Percentiles rank a stretch among this genome's conserved stretches.
Evolutionary conservation across 1,284 basidiomycete species (phyloP).

Genomic region (Coniophora puteana): DNA sequence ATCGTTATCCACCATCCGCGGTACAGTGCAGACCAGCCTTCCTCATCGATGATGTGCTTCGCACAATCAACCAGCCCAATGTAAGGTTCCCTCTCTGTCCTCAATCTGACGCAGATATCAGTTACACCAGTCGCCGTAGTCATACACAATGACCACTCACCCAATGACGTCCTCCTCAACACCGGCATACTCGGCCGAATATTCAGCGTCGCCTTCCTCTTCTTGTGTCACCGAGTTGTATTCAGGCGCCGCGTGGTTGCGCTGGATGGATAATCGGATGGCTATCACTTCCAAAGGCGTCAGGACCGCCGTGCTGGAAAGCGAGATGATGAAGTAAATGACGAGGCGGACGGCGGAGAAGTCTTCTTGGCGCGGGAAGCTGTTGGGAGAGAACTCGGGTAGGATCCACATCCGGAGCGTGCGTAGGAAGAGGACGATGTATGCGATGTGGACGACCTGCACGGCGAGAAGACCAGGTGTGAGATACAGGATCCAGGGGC

Average conservation of each 20-base stretch:
- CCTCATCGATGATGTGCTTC: conserved; percentile 80
- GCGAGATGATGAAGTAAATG: conserved; percentile 60
- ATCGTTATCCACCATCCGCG: conserved; percentile 88
- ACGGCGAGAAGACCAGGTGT: conserved; percentile 80
- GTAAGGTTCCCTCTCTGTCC: conserved; percentile 87
- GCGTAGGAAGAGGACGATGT: conserved; percentile 66
- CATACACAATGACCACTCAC: conserved; percentile 31
- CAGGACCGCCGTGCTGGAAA: conserved; percentile 60
- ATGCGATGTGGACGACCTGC: conserved; percentile 63
- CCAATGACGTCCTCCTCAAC: conserved; percentile 87
- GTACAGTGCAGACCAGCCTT: conserved; percentile 75
- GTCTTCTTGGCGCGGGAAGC: conserved; percentile 28
- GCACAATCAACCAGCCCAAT: conserved; percentile 73
- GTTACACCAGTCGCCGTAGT: conserved; percentile 5
- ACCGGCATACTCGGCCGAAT: conserved; percentile 66
- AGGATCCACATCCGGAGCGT: conserved; percentile 65
- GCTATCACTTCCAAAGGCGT: conserved; percentile 83
- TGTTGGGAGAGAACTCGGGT: conserved; percentile 39
- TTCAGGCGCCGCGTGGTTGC: conserved; percentile 73
- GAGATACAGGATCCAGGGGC: conserved; percentile 78
- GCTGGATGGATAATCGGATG: conserved; percentile 79
- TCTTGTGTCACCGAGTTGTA: conserved; percentile 72
- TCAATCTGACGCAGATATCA: conserved; percentile 41
- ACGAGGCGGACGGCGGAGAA: conserved; percentile 45
- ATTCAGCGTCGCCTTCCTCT: conserved; percentile 65